Evolutionary conservation across 305 asterid species (phyloP).

Genomic region (Withania somnifera): DNA sequence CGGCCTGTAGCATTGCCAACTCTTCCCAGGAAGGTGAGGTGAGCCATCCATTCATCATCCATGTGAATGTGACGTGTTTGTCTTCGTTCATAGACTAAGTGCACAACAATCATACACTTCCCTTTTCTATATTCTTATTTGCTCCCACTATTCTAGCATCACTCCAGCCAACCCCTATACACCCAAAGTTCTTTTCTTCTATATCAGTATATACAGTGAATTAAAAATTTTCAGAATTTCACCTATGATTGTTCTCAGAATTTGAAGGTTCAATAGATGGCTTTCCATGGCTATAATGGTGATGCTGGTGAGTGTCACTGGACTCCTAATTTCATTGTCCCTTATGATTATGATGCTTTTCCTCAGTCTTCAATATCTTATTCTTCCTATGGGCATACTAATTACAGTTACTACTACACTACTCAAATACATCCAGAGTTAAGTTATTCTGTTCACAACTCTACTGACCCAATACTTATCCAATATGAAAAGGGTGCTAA

Average conservation of each 20-base stretch:
- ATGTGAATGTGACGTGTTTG: neutral
- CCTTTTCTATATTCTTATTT: neutral
- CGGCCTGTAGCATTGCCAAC: neutral
- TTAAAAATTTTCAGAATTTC: neutral
- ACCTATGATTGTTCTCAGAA: too few species aligned
- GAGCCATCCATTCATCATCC: neutral
- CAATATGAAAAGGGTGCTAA: slow-evolving; percentile 9
- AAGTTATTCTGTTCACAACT: slow-evolving; percentile 7
- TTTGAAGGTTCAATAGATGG: slow-evolving; percentile 23
- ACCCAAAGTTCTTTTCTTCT: neutral
- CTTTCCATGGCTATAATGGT: slow-evolving; percentile 36
- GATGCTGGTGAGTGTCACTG: slow-evolving; percentile 24
- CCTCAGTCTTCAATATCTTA: slow-evolving; percentile 10
- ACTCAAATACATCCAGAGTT: slow-evolving; percentile 10
- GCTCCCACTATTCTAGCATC: neutral
- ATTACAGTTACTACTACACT: slow-evolving; percentile 4
- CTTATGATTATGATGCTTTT: slow-evolving; percentile 10
- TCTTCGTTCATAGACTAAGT: neutral
- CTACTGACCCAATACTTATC: slow-evolving; percentile 22
- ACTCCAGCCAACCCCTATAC: neutral
- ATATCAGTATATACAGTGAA: neutral
- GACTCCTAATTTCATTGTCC: slow-evolving; percentile 14
- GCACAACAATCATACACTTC: neutral
- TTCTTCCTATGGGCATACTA: slow-evolving; percentile 16
- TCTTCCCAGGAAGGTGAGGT: neutral